Evolutionary conservation across 805 yeast genomes (phyloP), one percentile per base, ranked within the genome.

Genomic region (Pichia nakasei): DNA sequence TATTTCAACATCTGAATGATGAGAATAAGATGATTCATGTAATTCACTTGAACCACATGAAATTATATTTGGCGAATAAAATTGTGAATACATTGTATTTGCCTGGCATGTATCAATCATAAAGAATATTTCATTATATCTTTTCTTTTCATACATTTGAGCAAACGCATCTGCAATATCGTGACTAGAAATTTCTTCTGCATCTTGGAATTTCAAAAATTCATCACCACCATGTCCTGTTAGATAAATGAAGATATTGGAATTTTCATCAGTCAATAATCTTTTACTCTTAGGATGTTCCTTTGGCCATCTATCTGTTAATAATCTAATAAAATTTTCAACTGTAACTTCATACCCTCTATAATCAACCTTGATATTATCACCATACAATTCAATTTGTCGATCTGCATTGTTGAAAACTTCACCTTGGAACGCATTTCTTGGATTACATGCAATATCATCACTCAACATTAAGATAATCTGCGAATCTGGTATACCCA

Each of bases 41-140:
- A 86, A 50, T 51, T 75, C 83, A 9, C 95, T 84, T 1, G 96
- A 87, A 0, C 98, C 99, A 31, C 91, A 94, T 1, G 96, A 86
- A 42, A 93, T 64, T 38, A 93, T 78, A 60, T 93, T 88, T 29
- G 98, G 97, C 9, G 96, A 83, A 60, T 87, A 88, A 58, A 91
- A 80, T 57, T 83, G 77, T 45, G 94, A 82, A 65, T 84, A 93
- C 98, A 93, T 91, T 15, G 98, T 87, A 64, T 91, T 93, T 22
- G 98, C 98, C 68, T 93, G 98, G 59, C 99, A 93, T 0, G 99
- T 93, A 63, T 93, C 99, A 51, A 93, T 84, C 97, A 93, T 93
- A 65, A 93, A 93, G 58, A 93, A 79, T 29, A 93, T 85, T 67
- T 93, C 97, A 54, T 89, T 88, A 68, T 93, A 93, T 44, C 98